phyloP scores from a whole-genome alignment of 768 basidiomycete genomes.

The Amanita rubescens region DNA sequence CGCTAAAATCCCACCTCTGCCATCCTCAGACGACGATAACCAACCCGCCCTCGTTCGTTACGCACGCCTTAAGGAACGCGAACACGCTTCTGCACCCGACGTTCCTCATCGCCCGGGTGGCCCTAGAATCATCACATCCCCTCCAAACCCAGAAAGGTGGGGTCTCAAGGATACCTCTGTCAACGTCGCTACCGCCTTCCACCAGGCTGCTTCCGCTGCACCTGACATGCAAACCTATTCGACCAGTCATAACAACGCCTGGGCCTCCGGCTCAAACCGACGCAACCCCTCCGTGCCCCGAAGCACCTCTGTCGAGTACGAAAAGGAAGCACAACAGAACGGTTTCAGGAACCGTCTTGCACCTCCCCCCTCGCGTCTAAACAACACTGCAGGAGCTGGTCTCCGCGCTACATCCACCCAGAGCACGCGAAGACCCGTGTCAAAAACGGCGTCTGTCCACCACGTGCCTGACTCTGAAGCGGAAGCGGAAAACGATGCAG shows the following conservation, averaged over 20 bases:
- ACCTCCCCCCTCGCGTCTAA: constrained; percentile 47
- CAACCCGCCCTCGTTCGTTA: constrained; percentile 34
- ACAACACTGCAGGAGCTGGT: constrained; percentile 14
- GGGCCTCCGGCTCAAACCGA: constrained; percentile 56
- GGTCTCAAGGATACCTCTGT: constrained; percentile 78
- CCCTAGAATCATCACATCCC: constrained; percentile 36
- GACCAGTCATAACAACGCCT: constrained; percentile 51
- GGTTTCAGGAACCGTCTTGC: constrained; percentile 47
- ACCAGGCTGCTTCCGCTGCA: constrained; percentile 47
- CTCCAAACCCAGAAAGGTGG: constrained; percentile 65
- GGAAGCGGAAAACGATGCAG: constrained; percentile 32
- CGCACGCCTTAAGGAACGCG: constrained; percentile 36
- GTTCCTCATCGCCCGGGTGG: constrained; percentile 24
- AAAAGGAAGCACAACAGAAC: constrained; percentile 52
- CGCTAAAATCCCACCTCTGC: constrained; percentile 54
- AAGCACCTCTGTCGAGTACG: constrained; percentile 77
- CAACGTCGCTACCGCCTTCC: constrained; percentile 77
- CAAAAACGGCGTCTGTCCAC: constrained; percentile 46
- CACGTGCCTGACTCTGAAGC: constrained; percentile 66
- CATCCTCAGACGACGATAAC: constrained; percentile 30
- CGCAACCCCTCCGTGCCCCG: constrained; percentile 46
- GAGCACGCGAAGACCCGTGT: constrained; percentile 37
- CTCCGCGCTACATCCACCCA: constrained; percentile 17
- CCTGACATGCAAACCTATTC: constrained; percentile 28
- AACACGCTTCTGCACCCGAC: constrained; percentile 20